Evolutionary conservation across 805 yeast genomes (phyloP).

Genomic region (Pichia sporocuriosa): DNA sequence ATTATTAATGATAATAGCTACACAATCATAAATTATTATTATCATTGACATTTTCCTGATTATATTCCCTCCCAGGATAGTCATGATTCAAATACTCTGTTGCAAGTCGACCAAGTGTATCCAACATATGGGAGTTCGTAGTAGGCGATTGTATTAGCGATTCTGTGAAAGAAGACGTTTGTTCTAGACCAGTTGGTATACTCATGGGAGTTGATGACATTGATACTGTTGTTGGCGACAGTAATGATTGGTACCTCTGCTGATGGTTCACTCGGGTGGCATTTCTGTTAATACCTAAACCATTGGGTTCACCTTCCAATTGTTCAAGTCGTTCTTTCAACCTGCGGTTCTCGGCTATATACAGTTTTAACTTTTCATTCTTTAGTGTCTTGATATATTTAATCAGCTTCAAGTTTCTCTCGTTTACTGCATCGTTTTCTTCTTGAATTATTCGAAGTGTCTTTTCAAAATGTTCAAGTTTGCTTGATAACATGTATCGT

Average conservation of each 20-base stretch:
- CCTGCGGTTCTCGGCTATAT: conserved; percentile 24
- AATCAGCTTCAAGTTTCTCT: conserved; percentile 28
- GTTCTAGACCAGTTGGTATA: no score
- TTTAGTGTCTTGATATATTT: conserved; percentile 27
- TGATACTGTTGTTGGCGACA: no score
- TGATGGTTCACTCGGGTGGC: background rate
- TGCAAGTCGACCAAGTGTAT: conserved; percentile 31
- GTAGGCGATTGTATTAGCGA: conserved; percentile 1
- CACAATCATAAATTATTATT: no score
- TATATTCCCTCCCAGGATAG: conserved; percentile 1
- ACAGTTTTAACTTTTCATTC: conserved; percentile 23
- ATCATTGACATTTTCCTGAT: no score
- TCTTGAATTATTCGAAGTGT: conserved; percentile 21
- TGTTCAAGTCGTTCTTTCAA: conserved; percentile 21
- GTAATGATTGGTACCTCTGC: background rate
- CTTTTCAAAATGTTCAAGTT: conserved; percentile 24
- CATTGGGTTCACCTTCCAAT: conserved; percentile 2
- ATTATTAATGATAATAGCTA: no score
- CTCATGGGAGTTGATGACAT: no score
- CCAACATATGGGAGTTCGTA: conserved; percentile 22
- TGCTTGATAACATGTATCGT: conserved; percentile 24
- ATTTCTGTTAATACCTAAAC: no score
- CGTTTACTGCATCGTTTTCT: conserved; percentile 27
- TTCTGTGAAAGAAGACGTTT: no score
- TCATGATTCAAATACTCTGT: conserved; percentile 31